phyloP scores from a whole-genome alignment of 768 basidiomycete species.

The Hysterangium stoloniferum region DNA sequence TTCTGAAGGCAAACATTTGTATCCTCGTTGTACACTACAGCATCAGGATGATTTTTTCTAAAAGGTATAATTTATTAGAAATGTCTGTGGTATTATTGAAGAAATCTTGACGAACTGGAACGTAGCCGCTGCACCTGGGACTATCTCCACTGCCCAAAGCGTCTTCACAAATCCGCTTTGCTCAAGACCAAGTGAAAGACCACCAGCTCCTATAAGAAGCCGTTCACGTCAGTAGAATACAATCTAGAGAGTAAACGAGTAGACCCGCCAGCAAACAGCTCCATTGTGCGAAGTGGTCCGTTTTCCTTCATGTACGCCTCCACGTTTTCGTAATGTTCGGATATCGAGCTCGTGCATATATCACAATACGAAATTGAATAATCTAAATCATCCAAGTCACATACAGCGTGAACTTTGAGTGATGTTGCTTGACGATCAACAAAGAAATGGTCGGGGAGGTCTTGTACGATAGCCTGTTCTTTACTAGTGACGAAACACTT shows the following conservation, averaged over 20 bases:
- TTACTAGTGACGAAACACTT: constrained; percentile 39
- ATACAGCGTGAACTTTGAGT: constrained; percentile 17
- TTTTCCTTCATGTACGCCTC: constrained; percentile 27
- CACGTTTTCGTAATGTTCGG: constrained; percentile 22
- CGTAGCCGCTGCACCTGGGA: constrained; percentile 54
- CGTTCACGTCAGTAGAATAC: neutral
- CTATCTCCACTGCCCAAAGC: constrained; percentile 62
- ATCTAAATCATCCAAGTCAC: neutral
- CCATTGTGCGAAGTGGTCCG: constrained; percentile 48
- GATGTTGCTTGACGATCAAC: constrained; percentile 29
- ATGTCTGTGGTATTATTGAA: neutral
- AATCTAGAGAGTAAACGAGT: neutral
- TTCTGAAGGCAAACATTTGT: constrained; percentile 52
- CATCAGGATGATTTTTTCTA: constrained; percentile 55
- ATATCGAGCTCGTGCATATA: constrained; percentile 25
- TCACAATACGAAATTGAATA: constrained; percentile 31
- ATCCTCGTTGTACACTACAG: constrained; percentile 58
- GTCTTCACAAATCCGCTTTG: constrained; percentile 56
- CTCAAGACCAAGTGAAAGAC: constrained; percentile 60
- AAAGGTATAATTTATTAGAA: neutral
- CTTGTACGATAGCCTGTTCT: neutral
- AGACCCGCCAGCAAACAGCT: constrained; percentile 58
- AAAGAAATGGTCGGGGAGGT: constrained; percentile 45
- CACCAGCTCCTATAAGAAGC: constrained; percentile 55
- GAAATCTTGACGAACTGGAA: constrained; percentile 42